Evolutionary conservation across 345 rosid species (phyloP), one percentile per base, ranked within the genome.

Genomic region (Eucalyptus sp.): DNA sequence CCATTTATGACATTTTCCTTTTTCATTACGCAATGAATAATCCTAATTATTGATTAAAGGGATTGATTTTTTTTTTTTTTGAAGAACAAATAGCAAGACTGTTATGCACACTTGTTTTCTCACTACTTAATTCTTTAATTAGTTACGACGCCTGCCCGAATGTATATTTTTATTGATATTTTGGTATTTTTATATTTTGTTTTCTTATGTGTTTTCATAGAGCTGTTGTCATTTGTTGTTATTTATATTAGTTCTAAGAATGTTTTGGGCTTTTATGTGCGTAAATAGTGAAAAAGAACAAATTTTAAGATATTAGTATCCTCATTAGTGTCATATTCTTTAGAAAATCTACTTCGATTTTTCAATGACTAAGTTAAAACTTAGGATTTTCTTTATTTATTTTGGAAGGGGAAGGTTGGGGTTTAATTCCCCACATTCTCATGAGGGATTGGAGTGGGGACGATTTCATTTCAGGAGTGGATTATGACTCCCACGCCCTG

Each of bases 321-420:
- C 68, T 3, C 4, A 29, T 13, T 2, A 62, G 31, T 13, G 68
- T 29, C 68, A 29, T 62, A 62, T 27, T 29, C 16, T 13, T 62
- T 62, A 12, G 68, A 13, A 27, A 27, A 29, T 62, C n/a, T 62
- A 62, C 20, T 51, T 16, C 22, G 17, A 51, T 2, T 51, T 51
- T 17, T 17, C 20, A 16, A 6, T 16, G 20, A 51, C 20, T 44
- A 6, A 51, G 56, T 51, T 6, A 7, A 51, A 62, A 62, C n/a
- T 13, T 13, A 60, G 15, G 33, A 27, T 8, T 12, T 2, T 62
- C 0, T 27, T 12, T 27, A n/a, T n/a, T n/a, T n/a, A n/a, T n/a
- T n/a, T n/a, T n/a, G n/a, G n/a, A n/a, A n/a, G n/a, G n/a, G n/a
- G n/a, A n/a, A n/a, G n/a, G n/a, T n/a, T n/a, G n/a, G n/a, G n/a